Conservation (phyloP, 2,329 filamentous ascomycete species). For the Claviceps purpurea region DNA sequence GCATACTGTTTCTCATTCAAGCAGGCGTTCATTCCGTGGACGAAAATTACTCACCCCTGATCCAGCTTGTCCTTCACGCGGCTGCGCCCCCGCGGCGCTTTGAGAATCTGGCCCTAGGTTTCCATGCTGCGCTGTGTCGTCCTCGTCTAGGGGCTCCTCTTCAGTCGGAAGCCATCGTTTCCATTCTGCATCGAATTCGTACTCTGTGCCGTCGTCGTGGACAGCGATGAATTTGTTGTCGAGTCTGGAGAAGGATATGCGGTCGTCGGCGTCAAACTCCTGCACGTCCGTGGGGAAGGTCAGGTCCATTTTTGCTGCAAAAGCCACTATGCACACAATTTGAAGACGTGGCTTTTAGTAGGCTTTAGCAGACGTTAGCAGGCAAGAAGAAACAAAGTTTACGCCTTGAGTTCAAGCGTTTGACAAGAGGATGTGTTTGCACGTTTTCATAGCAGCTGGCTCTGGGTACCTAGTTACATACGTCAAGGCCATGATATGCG, state of each 20-base stretch:
- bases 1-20: background rate
- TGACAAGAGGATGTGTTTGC: too few species aligned
- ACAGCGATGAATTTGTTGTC: conserved; percentile 75
- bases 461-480: too few species aligned
- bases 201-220: conserved; percentile 72
- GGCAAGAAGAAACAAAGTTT: background rate
- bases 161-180: conserved; percentile 62
- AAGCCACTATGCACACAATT: background rate
- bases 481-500: too few species aligned
- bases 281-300: conserved; percentile 46
- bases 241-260: conserved; percentile 76
- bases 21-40: too few species aligned
- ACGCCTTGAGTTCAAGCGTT: background rate
- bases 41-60: conserved; percentile 26
- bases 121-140: conserved; percentile 5
- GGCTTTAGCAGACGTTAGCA: background rate
- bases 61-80: conserved; percentile 23
- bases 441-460: too few species aligned
- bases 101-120: background rate
- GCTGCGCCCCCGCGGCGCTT: conserved; percentile 26
- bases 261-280: conserved; percentile 63
- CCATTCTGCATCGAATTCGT: conserved; percentile 60
- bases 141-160: conserved; percentile 27
- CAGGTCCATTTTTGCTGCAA: conserved; percentile 16
- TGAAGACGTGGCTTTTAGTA: background rate